These are phyloP conservation scores for Petunia secreta DNA, from an alignment of 257 asterid genomes.

Conservation along the genomic window DNA sequence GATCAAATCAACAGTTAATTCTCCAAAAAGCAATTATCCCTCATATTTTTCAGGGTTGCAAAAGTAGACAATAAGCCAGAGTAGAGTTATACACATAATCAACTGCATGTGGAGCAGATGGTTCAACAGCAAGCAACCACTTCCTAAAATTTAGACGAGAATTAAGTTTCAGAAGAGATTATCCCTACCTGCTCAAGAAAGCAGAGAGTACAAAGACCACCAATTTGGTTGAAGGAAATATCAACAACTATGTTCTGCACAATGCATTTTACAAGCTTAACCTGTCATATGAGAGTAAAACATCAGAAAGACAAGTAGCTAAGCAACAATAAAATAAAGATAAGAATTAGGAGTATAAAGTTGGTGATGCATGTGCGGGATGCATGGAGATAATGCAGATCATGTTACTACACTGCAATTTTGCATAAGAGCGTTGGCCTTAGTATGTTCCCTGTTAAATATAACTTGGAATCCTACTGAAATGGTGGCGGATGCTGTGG, in stretches of 20 bases:
- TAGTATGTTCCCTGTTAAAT: neutral
- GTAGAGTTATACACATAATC: neutral
- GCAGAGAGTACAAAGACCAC: slow-evolving; percentile 58
- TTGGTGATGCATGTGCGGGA: neutral
- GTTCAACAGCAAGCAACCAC: slow-evolving; percentile 16
- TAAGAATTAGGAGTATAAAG: slow-evolving; percentile 6
- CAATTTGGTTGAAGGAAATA: slow-evolving; percentile 55
- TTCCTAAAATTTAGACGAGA: neutral
- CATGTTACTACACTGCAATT: neutral
- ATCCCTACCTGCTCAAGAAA: slow-evolving; percentile 57
- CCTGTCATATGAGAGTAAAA: slow-evolving; percentile 38
- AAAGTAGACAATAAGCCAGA: neutral
- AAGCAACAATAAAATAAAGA: neutral
- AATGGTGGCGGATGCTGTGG: neutral
- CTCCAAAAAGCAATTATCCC: neutral
- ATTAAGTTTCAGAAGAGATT: neutral
- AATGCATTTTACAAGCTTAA: slow-evolving; percentile 55
- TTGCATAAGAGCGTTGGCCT: neutral
- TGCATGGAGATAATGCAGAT: neutral
- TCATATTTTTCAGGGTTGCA: neutral
- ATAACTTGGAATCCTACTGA: neutral
- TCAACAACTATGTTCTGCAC: slow-evolving; percentile 54
- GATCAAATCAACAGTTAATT: neutral
- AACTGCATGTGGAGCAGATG: slow-evolving; percentile 5
- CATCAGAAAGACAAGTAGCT: slow-evolving; percentile 3